Base-by-base conservation (phyloP, 805 yeast genomes). In the Suhomyces sp. region DNA sequence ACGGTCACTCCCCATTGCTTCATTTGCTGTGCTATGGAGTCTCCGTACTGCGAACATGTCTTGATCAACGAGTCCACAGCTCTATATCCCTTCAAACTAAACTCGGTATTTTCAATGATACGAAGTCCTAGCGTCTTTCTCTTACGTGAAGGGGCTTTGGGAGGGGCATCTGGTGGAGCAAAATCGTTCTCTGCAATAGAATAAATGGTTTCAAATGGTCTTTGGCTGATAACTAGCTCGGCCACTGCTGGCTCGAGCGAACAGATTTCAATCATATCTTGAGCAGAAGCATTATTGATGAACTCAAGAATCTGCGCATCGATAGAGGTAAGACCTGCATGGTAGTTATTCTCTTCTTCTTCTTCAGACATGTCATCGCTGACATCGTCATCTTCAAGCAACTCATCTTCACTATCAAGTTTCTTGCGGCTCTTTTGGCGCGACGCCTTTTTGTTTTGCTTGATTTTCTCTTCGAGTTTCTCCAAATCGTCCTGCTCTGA, bases 11-110 rank as follows among this genome's bases (percentile, higher is more conserved):
- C 97, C 99, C 99, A 93, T 55, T 81, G 78, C 47, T 75, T 76
- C 71, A 94, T 89, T 56, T 89, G 94, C 10, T 72, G 67, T 5
- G 90, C 78, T 53, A 94, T 90, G 6, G 76, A 67, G 13, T 78
- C 74, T 52, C 97, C 96, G 58, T 88, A 86, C 15, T 82, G 80
- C 8, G 91, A 84, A 73, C 99, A 94, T 59, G 84, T 82, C 54
- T 84, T 84, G 56, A 94, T 90, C 58, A 94, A 75, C n/a, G 96
- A 87, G 61, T 93, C 98, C 44, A 94, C 96, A 0, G 99, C 98
- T 56, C 85, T 86, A 67, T 94, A 94, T 5, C 98, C 98, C 61
- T 84, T 83, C 57, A 94, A 76, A 13, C 90, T 86, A 57, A 79
- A 73, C 46, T 81, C 81, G 4, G 92, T 81, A 40, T 82, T 86